Percentiles rank a stretch among this genome's conserved stretches.
Conservation (phyloP, 306 rosid species). For the Ormosia emarginata region DNA sequence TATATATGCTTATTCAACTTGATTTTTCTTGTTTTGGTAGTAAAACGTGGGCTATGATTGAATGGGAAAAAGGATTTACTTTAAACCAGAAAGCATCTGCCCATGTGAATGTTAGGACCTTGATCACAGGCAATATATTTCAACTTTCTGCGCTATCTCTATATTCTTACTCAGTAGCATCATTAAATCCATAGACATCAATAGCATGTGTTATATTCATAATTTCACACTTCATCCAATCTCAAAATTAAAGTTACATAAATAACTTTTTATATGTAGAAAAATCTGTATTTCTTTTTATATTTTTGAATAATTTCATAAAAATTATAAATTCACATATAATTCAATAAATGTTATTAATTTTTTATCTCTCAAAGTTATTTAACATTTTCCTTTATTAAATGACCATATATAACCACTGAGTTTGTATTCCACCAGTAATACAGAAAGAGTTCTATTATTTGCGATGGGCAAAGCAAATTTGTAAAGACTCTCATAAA, state of each 20-base stretch:
- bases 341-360: background rate
- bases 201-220: constrained; percentile 16
- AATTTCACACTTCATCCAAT: background rate
- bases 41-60: constrained; percentile 21
- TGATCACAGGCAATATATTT: constrained; percentile 17
- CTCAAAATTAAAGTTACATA: background rate
- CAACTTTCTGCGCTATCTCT: background rate
- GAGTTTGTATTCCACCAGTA: background rate
- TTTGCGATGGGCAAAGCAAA: background rate
- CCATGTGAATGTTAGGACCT: background rate
- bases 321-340: background rate
- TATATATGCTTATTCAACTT: constrained; percentile 7
- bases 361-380: background rate
- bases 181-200: background rate
- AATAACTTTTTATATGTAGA: background rate
- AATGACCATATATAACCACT: background rate
- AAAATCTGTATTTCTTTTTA: background rate
- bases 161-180: constrained; percentile 21
- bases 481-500: background rate
- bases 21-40: constrained; percentile 30
- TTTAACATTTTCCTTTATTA: background rate
- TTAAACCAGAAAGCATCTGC: constrained; percentile 14
- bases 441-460: background rate
- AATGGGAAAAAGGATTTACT: background rate
- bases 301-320: background rate